Conservation (phyloP, 352 stramenopile species). For the Phytophthora europaea region DNA sequence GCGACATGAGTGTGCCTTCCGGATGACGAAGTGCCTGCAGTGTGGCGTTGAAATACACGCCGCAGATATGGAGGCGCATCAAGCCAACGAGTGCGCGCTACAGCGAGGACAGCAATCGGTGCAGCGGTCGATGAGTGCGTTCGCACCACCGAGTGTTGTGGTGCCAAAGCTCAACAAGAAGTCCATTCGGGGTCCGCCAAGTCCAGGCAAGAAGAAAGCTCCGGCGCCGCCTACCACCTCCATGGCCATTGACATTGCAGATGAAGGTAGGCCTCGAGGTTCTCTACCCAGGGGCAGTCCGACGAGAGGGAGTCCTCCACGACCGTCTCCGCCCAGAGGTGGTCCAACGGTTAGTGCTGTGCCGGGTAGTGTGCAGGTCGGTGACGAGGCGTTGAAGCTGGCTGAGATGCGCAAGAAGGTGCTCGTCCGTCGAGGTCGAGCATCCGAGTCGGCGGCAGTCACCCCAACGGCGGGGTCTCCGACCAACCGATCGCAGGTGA, state of each 20-base stretch:
- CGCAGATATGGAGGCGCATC: constrained; percentile 50
- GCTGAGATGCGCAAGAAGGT: constrained; percentile 61
- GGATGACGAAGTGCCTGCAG: constrained; percentile 46
- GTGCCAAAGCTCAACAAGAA: constrained; percentile 34
- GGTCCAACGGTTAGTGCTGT: not conserved
- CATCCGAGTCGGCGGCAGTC: constrained; percentile 3
- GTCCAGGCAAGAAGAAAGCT: constrained; percentile 14
- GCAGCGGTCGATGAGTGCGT: constrained; percentile 10
- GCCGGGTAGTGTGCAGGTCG: constrained; percentile 16
- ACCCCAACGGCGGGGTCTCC: constrained; percentile 4
- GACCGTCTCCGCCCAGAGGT: not conserved
- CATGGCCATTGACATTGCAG: constrained; percentile 9
- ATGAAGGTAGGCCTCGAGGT: not conserved
- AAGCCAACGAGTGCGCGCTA: constrained; percentile 51
- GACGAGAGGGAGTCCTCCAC: not conserved
- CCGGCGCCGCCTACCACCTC: constrained; percentile 1
- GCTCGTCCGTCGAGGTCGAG: constrained; percentile 33
- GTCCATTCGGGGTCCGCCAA: constrained; percentile 21
- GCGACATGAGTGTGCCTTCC: constrained; percentile 54
- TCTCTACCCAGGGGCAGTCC: not conserved
- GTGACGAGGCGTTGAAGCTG: constrained; percentile 48
- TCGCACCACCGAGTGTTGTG: constrained; percentile 17
- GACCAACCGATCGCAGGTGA: constrained; percentile 7
- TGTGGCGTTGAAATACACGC: constrained; percentile 55
- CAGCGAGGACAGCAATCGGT: constrained; percentile 36